Percentiles rank a stretch among this genome's conserved stretches.
Evolutionary conservation across 148 eudicot genomes (phyloP).

Genomic region (Suaeda aralocaspica): DNA sequence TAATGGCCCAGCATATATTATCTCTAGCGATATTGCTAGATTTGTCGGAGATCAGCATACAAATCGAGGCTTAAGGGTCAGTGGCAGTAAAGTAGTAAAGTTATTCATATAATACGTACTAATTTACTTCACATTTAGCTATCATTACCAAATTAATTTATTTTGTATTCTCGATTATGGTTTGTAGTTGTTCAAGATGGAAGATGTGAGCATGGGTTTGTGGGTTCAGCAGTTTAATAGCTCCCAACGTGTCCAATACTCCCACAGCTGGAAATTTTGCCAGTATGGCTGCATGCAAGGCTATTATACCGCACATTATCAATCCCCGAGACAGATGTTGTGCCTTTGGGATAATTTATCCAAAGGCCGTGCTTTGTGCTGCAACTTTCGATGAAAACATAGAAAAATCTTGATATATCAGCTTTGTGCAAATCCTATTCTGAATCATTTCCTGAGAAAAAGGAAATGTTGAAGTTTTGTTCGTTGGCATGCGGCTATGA

Average conservation of each 20-base stretch:
- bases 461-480: background rate
- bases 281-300: conserved; percentile 90
- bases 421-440: background rate
- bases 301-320: conserved; percentile 92
- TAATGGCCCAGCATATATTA: conserved; percentile 87
- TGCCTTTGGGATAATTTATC: conserved; percentile 79
- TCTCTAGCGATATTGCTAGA: conserved; percentile 67
- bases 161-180: background rate
- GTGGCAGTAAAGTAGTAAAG: conserved; percentile 25
- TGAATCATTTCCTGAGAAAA: background rate
- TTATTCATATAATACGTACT: background rate
- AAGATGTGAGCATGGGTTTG: conserved; percentile 99
- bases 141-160: background rate
- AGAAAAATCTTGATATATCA: background rate
- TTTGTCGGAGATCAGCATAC: conserved; percentile 54
- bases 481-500: background rate
- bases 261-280: conserved; percentile 88
- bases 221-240: conserved; percentile 96
- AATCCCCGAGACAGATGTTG: conserved; percentile 89
- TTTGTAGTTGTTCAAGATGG: conserved; percentile 91
- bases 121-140: background rate
- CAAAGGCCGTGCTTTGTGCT: conserved; percentile 71
- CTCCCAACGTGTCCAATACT: conserved; percentile 63
- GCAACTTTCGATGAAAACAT: conserved; percentile 50
- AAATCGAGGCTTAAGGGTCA: conserved; percentile 62